Percentiles rank a stretch among this genome's conserved stretches.
These are phyloP conservation scores for Amphirosellinia nigrospora DNA, from an alignment of 495 filamentous ascomycete species.

Conservation along the genomic window DNA sequence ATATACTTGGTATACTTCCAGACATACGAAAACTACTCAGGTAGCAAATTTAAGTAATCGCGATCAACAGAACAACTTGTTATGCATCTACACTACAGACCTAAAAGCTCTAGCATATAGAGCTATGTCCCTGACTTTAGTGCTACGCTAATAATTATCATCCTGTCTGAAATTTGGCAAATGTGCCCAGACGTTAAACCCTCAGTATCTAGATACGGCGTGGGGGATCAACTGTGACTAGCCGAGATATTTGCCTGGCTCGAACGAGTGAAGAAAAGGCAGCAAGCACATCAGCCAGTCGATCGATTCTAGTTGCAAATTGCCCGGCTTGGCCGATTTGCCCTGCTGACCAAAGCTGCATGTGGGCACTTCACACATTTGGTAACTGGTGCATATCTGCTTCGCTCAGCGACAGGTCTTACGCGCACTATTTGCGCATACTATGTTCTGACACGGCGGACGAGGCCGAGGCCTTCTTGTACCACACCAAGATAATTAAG, in stretches of 20 bases:
- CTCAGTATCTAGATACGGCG: neutral
- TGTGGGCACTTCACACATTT: slow-evolving; percentile 13
- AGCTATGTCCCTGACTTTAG: neutral
- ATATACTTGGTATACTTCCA: neutral
- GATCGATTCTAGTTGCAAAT: slow-evolving; percentile 13
- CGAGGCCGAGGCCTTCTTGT: slow-evolving; percentile 1
- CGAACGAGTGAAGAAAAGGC: neutral
- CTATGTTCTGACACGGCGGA: neutral
- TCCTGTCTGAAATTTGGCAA: neutral
- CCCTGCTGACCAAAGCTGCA: slow-evolving; percentile 27
- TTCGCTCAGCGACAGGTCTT: slow-evolving; percentile 14
- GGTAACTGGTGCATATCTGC: slow-evolving; percentile 6
- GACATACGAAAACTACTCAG: neutral
- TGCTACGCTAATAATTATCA: neutral
- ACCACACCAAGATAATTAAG: neutral
- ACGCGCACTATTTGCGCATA: too few relatives aligned
- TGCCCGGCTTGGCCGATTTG: slow-evolving; percentile 22
- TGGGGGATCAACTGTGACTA: neutral
- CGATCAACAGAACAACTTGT: neutral
- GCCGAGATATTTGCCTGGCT: neutral
- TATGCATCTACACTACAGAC: neutral
- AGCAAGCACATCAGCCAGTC: neutral
- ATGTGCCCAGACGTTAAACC: neutral
- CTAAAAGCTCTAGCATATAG: neutral
- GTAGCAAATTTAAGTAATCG: neutral